phyloP scores from a whole-genome alignment of 2,329 filamentous ascomycete species.

The Colletotrichum tamarilloi region DNA sequence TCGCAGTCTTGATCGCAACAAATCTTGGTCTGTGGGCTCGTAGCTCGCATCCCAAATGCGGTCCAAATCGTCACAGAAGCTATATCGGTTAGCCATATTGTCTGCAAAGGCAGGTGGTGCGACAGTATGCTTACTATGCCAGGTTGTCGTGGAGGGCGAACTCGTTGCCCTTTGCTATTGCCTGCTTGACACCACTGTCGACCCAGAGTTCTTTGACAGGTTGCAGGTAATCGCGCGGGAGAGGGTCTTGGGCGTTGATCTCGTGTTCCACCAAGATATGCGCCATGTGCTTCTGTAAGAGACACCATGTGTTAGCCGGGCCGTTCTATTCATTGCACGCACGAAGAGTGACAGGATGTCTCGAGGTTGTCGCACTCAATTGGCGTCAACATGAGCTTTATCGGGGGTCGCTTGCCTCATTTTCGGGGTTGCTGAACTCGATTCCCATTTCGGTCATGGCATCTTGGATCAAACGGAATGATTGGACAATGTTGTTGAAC shows the following conservation, averaged over 20 bases:
- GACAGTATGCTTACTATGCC: constrained; percentile 76
- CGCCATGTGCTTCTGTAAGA: constrained; percentile 77
- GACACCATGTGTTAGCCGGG: constrained; percentile 40
- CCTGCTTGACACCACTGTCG: constrained; percentile 84
- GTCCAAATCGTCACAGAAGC: constrained; percentile 85
- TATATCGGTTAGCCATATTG: constrained; percentile 47
- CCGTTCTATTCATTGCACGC: constrained; percentile 1
- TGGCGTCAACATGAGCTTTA: constrained; percentile 33
- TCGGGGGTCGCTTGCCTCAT: constrained; percentile 70
- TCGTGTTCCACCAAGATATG: constrained; percentile 84
- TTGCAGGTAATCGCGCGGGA: constrained; percentile 81
- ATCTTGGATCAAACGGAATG: constrained; percentile 89
- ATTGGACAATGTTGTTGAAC: constrained; percentile 93
- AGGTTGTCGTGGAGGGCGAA: constrained; percentile 97
- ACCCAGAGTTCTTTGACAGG: constrained; percentile 88
- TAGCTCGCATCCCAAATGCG: constrained; percentile 82
- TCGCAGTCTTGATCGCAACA: constrained; percentile 87
- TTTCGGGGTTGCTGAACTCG: constrained; percentile 80
- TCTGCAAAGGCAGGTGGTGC: neutral
- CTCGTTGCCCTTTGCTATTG: constrained; percentile 95
- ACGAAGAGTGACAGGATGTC: neutral
- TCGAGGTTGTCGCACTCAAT: constrained; percentile 1
- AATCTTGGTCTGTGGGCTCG: constrained; percentile 92
- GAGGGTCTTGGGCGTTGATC: constrained; percentile 82
- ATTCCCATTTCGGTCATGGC: constrained; percentile 90